phyloP scores from a whole-genome alignment of 768 basidiomycete genomes.

The Amanita inopinata region DNA sequence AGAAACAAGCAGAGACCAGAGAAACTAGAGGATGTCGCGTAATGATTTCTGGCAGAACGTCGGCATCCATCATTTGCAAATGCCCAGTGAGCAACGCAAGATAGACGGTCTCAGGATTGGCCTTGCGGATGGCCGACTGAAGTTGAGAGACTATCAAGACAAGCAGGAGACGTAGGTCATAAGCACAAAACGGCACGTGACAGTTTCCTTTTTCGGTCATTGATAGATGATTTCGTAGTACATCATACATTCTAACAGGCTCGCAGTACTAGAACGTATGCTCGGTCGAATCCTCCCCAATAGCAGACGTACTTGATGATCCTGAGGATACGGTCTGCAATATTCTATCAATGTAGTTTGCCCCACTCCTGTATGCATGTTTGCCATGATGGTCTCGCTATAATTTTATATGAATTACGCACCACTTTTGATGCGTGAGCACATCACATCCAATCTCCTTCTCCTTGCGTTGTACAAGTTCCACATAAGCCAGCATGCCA shows the following conservation, averaged over 20 bases:
- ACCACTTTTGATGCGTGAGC: constrained; percentile 93
- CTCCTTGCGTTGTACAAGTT: constrained; percentile 81
- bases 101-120: too few species aligned
- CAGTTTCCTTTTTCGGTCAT: too few species aligned
- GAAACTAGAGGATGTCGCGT: constrained; percentile 66
- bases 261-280: constrained; percentile 49
- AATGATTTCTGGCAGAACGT: constrained; percentile 23
- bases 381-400: background rate
- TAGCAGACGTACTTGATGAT: constrained; percentile 76
- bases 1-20: constrained; percentile 72
- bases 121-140: background rate
- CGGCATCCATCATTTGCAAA: constrained; percentile 24
- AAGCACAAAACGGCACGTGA: too few species aligned
- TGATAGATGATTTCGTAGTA: too few species aligned
- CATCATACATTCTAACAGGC: background rate
- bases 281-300: constrained; percentile 86
- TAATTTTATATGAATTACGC: constrained; percentile 13
- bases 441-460: constrained; percentile 85
- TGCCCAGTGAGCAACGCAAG: too few species aligned
- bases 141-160: too few species aligned
- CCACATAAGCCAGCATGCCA: constrained; percentile 89
- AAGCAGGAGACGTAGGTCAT: too few species aligned
- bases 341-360: constrained; percentile 84
- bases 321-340: constrained; percentile 78
- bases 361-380: constrained; percentile 59